Percentiles rank a stretch among this genome's conserved stretches.
Evolutionary conservation across 2,329 filamentous ascomycete species (phyloP).

Genomic region (Microdochium nivale): DNA sequence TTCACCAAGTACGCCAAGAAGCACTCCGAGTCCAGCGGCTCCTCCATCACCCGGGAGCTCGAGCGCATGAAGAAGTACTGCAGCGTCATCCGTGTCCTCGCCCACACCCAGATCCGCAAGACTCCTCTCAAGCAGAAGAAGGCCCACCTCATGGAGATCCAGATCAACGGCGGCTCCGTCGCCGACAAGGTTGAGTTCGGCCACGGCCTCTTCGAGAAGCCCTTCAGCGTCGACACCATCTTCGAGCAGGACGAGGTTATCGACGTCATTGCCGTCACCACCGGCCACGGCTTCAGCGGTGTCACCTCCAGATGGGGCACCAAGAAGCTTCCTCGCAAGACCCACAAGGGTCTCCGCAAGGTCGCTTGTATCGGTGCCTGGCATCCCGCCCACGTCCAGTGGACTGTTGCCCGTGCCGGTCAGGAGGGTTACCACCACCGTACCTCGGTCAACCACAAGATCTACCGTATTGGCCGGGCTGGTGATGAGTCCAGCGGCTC

Average conservation of each 20-base stretch:
- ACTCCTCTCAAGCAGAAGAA: slow-evolving; percentile 99
- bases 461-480: slow-evolving; percentile 97
- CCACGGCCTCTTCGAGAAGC: slow-evolving; percentile 97
- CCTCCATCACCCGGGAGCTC: slow-evolving; percentile 90
- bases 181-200: slow-evolving; percentile 97
- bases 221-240: slow-evolving; percentile 82
- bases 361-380: slow-evolving; percentile 99
- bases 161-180: slow-evolving; percentile 95
- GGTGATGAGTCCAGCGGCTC: slow-evolving; percentile 85
- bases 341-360: slow-evolving; percentile 99
- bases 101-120: slow-evolving; percentile 99
- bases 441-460: slow-evolving; percentile 99
- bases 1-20: slow-evolving; percentile 99
- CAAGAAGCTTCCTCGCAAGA: slow-evolving; percentile 99
- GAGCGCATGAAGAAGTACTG: slow-evolving; percentile 99
- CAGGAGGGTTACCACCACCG: slow-evolving; percentile 99
- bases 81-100: slow-evolving; percentile 97
- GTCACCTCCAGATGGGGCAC: slow-evolving; percentile 98
- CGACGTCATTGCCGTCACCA: slow-evolving; percentile 98
- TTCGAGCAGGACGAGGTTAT: slow-evolving; percentile 99
- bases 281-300: slow-evolving; percentile 98
- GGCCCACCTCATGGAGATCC: slow-evolving; percentile 99
- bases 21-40: slow-evolving; percentile 88
- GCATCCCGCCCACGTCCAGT: slow-evolving; percentile 99
- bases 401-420: slow-evolving; percentile 99